A percentile compares a stretch with the other conserved stretches of the same genome.
Conservation (phyloP, 768 basidiomycete genomes). For the Suillus cothurnatus region DNA sequence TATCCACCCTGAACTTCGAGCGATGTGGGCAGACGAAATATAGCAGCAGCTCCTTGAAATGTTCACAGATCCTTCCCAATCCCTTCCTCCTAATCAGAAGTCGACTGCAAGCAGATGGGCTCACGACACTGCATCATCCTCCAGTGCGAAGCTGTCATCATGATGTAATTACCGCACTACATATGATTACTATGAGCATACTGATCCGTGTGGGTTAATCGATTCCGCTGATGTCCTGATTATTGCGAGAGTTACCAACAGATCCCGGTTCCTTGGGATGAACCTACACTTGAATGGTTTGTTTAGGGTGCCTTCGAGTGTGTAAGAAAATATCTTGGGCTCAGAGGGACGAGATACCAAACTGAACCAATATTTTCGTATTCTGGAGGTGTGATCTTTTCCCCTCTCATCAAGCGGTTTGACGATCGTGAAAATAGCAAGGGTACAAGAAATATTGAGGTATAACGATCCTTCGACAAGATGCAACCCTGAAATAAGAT, state of each 20-base stretch:
- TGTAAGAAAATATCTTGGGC: background rate
- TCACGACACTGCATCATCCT: no score
- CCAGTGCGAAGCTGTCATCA: no score
- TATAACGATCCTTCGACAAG: constrained; percentile 27
- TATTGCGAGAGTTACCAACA: background rate
- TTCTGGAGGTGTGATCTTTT: background rate
- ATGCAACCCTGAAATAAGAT: constrained; percentile 13
- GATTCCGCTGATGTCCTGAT: background rate
- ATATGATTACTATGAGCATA: background rate
- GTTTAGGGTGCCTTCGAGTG: background rate
- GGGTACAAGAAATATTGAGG: background rate
- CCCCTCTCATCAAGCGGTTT: background rate
- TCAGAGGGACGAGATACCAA: background rate
- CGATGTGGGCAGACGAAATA: no score
- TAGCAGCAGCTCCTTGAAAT: no score
- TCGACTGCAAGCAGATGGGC: no score
- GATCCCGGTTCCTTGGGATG: constrained; percentile 8
- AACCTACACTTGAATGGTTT: background rate
- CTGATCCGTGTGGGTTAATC: background rate
- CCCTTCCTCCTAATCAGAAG: no score
- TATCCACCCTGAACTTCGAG: no score
- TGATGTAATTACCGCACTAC: background rate
- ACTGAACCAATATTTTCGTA: background rate
- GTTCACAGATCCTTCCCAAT: no score
- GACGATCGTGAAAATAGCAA: background rate